phyloP scores from a whole-genome alignment of 768 basidiomycete genomes.

The Peribolospora kevripleyi region DNA sequence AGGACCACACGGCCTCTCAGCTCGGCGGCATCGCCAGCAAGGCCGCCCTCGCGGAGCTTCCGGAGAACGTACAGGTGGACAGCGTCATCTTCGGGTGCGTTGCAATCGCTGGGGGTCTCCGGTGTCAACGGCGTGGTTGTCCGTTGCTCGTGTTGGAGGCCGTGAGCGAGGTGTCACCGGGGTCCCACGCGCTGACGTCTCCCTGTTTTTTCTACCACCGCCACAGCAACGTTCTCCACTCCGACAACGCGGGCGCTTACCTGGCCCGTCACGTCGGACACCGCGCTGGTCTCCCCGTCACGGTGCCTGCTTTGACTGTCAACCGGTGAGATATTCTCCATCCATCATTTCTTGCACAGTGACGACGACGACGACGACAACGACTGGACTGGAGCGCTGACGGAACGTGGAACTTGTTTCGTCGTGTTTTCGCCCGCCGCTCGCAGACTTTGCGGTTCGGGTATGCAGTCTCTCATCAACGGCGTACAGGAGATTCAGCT shows the following conservation, averaged over 20 bases:
- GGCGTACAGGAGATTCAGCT: constrained; percentile 22
- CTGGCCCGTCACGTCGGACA: constrained; percentile 23
- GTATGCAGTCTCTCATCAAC: constrained; percentile 21
- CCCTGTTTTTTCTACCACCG: background rate
- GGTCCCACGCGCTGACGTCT: background rate
- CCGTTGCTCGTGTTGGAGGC: no score
- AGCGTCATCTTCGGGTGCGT: constrained; percentile 23
- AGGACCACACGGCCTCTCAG: constrained; percentile 18
- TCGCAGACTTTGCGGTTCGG: constrained; percentile 20
- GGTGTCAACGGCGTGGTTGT: no score
- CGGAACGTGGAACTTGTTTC: background rate
- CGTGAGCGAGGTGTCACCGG: background rate
- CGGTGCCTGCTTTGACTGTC: constrained; percentile 20
- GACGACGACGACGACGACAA: background rate
- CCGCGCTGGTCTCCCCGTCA: constrained; percentile 17
- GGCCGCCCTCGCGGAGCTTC: constrained; percentile 21
- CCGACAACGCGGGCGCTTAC: constrained; percentile 22
- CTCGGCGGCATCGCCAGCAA: constrained; percentile 21
- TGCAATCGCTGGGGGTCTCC: no score
- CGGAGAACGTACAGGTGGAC: constrained; percentile 19
- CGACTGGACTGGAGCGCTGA: background rate
- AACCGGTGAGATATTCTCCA: constrained; percentile 16
- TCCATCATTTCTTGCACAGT: background rate
- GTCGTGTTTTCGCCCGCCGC: background rate
- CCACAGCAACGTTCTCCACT: constrained; percentile 18